phyloP scores from a whole-genome alignment of 495 filamentous ascomycete species.

The Xylaria curta region DNA sequence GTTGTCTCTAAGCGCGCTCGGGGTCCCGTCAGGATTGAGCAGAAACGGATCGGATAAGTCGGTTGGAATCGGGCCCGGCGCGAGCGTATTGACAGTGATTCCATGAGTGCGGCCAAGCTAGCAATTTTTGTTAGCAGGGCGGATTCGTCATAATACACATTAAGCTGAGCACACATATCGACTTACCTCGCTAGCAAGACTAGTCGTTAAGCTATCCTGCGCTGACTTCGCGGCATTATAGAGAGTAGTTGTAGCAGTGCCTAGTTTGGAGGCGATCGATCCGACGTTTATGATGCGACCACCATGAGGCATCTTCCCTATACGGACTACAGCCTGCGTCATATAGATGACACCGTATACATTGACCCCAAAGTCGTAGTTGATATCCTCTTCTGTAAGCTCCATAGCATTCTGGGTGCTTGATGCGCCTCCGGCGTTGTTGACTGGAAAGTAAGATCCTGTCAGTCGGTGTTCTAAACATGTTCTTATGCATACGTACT shows the following conservation, averaged over 20 bases:
- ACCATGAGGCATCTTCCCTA: constrained; percentile 50
- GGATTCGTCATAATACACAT: neutral
- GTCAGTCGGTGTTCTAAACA: constrained; percentile 22
- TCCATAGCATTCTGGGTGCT: constrained; percentile 10
- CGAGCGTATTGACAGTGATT: constrained; percentile 50
- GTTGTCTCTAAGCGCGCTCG: neutral
- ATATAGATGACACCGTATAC: constrained; percentile 48
- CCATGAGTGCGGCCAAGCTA: constrained; percentile 44
- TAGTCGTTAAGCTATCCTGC: constrained; percentile 38
- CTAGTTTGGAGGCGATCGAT: constrained; percentile 45
- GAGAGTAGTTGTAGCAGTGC: constrained; percentile 16
- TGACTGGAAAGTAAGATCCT: constrained; percentile 24
- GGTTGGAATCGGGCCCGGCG: constrained; percentile 43
- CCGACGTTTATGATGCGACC: constrained; percentile 57
- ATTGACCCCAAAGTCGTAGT: constrained; percentile 37
- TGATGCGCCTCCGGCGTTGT: constrained; percentile 27
- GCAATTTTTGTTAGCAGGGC: neutral
- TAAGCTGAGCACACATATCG: neutral
- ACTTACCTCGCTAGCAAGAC: constrained; percentile 39
- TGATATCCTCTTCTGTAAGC: constrained; percentile 25
- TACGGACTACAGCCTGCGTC: constrained; percentile 43
- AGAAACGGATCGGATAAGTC: constrained; percentile 31
- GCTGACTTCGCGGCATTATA: constrained; percentile 46
- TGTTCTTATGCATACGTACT: constrained; percentile 28
- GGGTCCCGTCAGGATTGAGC: constrained; percentile 5